Evolutionary conservation across 139 green algal species (phyloP), one percentile per base, ranked within the genome.

Genomic region (Prasinococcaceae sp.): DNA sequence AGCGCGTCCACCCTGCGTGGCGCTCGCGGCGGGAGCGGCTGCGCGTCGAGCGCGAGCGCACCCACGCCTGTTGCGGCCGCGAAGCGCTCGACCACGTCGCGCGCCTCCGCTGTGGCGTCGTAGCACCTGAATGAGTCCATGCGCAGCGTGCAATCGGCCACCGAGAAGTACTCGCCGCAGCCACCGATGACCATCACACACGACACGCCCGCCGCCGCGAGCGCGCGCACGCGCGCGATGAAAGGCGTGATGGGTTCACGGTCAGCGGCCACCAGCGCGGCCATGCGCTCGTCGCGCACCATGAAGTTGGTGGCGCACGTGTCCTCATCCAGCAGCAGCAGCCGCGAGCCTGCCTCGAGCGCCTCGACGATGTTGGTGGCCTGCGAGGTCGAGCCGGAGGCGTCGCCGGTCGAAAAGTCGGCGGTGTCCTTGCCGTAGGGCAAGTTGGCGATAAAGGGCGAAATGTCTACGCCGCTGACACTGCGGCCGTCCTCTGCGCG

Each of bases 301-400:
- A 85, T 84, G 48, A 86, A 77, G 59, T 85, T 85, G 17, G 78
- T 77, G 3, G 78, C 78, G 27, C 61, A 74, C 1, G 75, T 82
- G 55, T 85, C 78, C 47, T 85, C 78, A 55, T 85, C 78, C 30
- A 85, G 38, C 37, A 85, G 50, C 60, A 85, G 52, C 22, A 45
- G 30, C 14, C n/a, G 20, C 27, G 36, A 19, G 1, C 75, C 70
- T 10, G 51, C 41, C 56, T 83, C 75, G 25, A 79, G 50, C 1
- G 74, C 63, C 56, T 82, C 75, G 33, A 69, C 50, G 50, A 85
- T 84, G 60, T 68, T 74, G 27, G 78, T 63, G 0, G 77, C 70
- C 63, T 86, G 78, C 1, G 54, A 74, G 22, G 76, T 86, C 60
- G 46, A 70, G 3, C 78, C 78, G 10, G 52, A 73, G 1, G 78